These are phyloP conservation scores for Macrolepiota albuminosa DNA, from an alignment of 768 basidiomycete genomes.

Conservation along the genomic window DNA sequence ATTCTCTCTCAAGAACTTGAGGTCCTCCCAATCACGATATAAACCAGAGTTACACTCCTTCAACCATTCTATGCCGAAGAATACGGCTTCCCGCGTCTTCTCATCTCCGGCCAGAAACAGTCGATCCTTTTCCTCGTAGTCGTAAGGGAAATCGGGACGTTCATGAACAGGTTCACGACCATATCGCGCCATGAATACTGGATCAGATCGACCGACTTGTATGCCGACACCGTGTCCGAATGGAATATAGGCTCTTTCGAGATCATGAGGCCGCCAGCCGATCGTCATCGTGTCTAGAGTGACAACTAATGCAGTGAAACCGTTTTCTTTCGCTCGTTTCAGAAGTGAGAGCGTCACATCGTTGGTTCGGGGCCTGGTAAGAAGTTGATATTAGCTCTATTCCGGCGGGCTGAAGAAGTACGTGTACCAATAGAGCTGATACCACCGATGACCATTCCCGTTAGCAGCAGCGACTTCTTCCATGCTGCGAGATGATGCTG, in stretches of 20 bases:
- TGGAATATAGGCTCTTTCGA: slow-evolving; percentile 60
- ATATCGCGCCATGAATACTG: slow-evolving; percentile 66
- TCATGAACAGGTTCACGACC: slow-evolving; percentile 41
- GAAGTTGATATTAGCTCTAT: not conserved
- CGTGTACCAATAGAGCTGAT: slow-evolving; percentile 72
- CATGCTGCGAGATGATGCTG: slow-evolving; percentile 66
- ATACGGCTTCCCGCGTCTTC: slow-evolving; percentile 30
- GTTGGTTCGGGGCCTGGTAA: slow-evolving; percentile 51
- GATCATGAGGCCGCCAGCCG: slow-evolving; percentile 76
- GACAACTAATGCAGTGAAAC: slow-evolving; percentile 70
- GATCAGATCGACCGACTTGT: slow-evolving; percentile 69
- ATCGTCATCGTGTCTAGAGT: slow-evolving; percentile 72
- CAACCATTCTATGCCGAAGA: slow-evolving; percentile 60
- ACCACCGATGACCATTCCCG: slow-evolving; percentile 68
- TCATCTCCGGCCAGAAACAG: slow-evolving; percentile 43
- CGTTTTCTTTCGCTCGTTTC: slow-evolving; percentile 56
- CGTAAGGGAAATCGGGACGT: slow-evolving; percentile 54
- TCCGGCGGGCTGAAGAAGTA: not conserved
- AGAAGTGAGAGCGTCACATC: slow-evolving; percentile 64
- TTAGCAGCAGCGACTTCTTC: slow-evolving; percentile 74
- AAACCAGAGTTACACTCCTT: slow-evolving; percentile 57
- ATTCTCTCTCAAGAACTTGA: slow-evolving; percentile 60
- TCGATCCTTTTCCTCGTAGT: slow-evolving; percentile 40
- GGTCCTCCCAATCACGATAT: slow-evolving; percentile 67
- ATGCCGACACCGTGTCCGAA: slow-evolving; percentile 61